A percentile compares a stretch with the other conserved stretches of the same genome.
These are phyloP conservation scores for Pulveroboletus sp. DNA, from an alignment of 768 basidiomycete species.

Conservation along the genomic window DNA sequence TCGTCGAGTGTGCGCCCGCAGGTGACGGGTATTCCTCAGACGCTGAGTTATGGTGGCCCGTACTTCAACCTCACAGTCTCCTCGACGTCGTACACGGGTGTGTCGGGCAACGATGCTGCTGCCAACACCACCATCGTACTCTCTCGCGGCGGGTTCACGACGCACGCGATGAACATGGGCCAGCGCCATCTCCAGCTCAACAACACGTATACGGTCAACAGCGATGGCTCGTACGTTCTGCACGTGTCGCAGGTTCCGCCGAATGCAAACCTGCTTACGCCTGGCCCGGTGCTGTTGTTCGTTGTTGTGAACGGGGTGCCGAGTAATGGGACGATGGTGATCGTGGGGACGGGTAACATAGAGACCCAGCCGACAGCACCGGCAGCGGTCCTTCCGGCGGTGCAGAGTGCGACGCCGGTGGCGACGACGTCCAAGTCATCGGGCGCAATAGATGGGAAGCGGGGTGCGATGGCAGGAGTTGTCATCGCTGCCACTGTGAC, in stretches of 20 bases:
- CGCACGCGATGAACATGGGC: slow-evolving; percentile 86
- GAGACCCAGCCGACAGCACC: slow-evolving; percentile 56
- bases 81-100: slow-evolving; percentile 58
- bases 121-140: slow-evolving; percentile 72
- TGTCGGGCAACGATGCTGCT: slow-evolving; percentile 59
- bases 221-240: slow-evolving; percentile 69
- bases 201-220: slow-evolving; percentile 76
- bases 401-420: slow-evolving; percentile 18
- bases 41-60: slow-evolving; percentile 76
- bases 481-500: neutral
- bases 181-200: slow-evolving; percentile 80
- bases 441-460: neutral
- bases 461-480: neutral
- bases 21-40: slow-evolving; percentile 66
- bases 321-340: slow-evolving; percentile 70
- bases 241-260: slow-evolving; percentile 82
- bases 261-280: slow-evolving; percentile 81
- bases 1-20: slow-evolving; percentile 60
- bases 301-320: slow-evolving; percentile 85
- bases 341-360: slow-evolving; percentile 75
- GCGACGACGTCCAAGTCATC: neutral
- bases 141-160: slow-evolving; percentile 80
- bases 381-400: slow-evolving; percentile 38
- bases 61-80: slow-evolving; percentile 74
- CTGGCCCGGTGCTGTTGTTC: slow-evolving; percentile 81